phyloP scores from a whole-genome alignment of 1,284 basidiomycete species.

The Singerocomus inundabilis region DNA sequence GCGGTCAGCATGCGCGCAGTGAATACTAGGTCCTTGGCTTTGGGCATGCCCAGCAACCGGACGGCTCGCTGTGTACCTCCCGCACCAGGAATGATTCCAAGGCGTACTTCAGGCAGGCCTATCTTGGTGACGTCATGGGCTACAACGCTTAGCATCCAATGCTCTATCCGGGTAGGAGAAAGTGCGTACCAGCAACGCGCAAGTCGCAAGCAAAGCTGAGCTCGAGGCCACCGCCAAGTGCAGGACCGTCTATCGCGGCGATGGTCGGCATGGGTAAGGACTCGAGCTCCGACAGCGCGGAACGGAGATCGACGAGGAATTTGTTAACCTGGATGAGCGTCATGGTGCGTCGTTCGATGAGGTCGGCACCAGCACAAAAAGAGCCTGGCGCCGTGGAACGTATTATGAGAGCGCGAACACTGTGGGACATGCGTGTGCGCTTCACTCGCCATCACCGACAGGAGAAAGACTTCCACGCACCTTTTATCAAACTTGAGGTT shows the following conservation, averaged over 20 bases:
- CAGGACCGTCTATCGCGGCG: conserved; percentile 90
- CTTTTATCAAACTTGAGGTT: conserved; percentile 65
- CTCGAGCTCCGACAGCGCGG: conserved; percentile 74
- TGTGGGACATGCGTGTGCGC: conserved; percentile 26
- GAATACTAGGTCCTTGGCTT: conserved; percentile 84
- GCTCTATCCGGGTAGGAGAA: neutral
- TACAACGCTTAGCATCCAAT: conserved; percentile 19
- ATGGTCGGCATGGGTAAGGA: conserved; percentile 84
- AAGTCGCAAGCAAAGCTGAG: conserved; percentile 86
- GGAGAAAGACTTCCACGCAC: conserved; percentile 36
- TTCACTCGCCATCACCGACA: neutral
- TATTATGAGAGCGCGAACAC: conserved; percentile 76
- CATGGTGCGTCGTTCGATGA: conserved; percentile 85
- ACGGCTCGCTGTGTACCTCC: conserved; percentile 89
- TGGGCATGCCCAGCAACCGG: conserved; percentile 76
- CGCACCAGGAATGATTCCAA: conserved; percentile 96
- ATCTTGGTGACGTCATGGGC: conserved; percentile 63
- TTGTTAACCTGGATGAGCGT: conserved; percentile 67
- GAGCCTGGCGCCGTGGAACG: conserved; percentile 71
- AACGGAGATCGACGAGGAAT: conserved; percentile 79
- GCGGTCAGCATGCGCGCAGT: conserved; percentile 59
- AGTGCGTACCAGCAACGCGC: conserved; percentile 68
- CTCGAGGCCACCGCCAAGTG: conserved; percentile 90
- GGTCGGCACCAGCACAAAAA: conserved; percentile 93
- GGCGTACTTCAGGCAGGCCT: conserved; percentile 71